Base-by-base conservation (phyloP, 805 yeast genomes). In the Myxozyma nipponensis region DNA sequence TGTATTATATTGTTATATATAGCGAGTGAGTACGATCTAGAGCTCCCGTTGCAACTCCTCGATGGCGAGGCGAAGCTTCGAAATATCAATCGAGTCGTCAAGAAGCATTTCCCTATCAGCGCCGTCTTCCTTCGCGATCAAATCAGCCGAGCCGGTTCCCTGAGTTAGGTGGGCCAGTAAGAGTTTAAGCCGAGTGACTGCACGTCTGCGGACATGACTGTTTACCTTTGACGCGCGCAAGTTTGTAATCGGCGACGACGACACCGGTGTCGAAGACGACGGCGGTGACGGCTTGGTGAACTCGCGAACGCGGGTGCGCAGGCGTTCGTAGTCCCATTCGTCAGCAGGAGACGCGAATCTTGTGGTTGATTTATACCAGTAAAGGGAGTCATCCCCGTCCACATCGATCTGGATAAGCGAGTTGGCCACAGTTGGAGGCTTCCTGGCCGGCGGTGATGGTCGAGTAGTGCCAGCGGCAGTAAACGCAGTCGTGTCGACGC, bases 311-410 rank as follows among this genome's bases (percentile, higher is more conserved):
- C 56, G 48, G 9, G 46, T 28, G 4, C 52, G 48, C n/a, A 51
- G 46, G 21, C 56, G 51, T 19, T 51, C 52, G 44, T 51, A 51
- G 21, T 51, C 56, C 52, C 51, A 47, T 17, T 51, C 52, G 37
- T 51, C 56, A 19, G 40, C 52, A 3, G 52, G 52, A 10, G 56
- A 51, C 24, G 56, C 56, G 25, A 51, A 51, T 7, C 56, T 44
- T 1, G 56, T 51, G 9, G 56, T 51, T 3, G 56, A 52, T 21
- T 50, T 49, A 39, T 52, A 52, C 57, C 57, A 52, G 28, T 44
- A 52, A 45, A 40, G 22, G 23, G 57, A 52, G 35, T 52, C 57
- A 28, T 50, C 55, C 39, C 57, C 57, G 40, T 52, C 57, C 18
- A 52, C 42, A n/a, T 47, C 50, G 5, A 50, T 40, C 44, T 52